Evolutionary conservation across 108 stramenopile species (phyloP), one percentile per base, ranked within the genome.

Genomic region (Skeletonema menzelii): DNA sequence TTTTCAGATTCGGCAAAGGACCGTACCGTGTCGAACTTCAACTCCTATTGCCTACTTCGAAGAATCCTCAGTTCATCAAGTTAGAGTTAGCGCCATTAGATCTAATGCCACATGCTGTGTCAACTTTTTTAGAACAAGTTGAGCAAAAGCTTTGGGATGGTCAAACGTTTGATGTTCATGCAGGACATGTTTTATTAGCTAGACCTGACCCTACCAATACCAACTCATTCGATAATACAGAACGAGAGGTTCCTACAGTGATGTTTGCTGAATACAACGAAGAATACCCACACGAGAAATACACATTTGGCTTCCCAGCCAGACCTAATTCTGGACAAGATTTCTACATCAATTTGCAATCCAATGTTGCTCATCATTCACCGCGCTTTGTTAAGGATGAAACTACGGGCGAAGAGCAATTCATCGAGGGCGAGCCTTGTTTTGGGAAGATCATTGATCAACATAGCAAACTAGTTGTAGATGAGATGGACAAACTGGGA

Each of bases 391-490:
- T 24, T 15, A 13, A 35, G 20, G 73, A 66, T 40, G 58, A 31
- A 22, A 10, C 5, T 53, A 90, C 87, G 2, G 85, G 82, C 35
- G 90, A 94, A 70, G 69, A 40, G 31, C 82, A 87, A 40, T 87
- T 93, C 49, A 76, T 87, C 13, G 95, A 97, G 77, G 94, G 94
- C 19, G 97, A 97, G 80, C 88, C 93, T 5, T 95, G 94, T 81
- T 97, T 97, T 85, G 97, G 81, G 1, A 82, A 67, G 49, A 79
- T 91, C 8, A 42, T 84, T 22, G 73, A 77, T 28, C 86, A 17
- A 30, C 38, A 27, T 20, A 59, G 88, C 24, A 46, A 53, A 19
- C 61, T 83, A 15, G 78, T 85, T 13, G 58, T 92, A 12, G 74
- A 84, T 31, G 42, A 74, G 27, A 88, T 88, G 76, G 56, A 73